Evolutionary conservation across 2,329 filamentous ascomycete species (phyloP), one percentile per base, ranked within the genome.

Genomic region (Trichophyton schoenleinii): DNA sequence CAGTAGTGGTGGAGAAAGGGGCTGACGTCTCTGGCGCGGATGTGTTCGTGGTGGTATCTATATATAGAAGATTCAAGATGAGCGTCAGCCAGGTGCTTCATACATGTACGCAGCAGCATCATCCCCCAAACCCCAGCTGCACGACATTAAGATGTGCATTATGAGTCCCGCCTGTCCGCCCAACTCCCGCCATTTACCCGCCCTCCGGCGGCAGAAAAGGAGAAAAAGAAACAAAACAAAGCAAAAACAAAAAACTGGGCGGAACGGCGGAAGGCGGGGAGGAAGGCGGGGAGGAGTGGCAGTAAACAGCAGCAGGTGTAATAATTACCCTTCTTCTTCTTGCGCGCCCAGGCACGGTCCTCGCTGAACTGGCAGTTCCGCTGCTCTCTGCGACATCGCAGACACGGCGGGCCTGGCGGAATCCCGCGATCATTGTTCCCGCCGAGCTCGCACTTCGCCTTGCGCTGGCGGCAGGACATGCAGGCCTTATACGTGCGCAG

Each of bases 401-500:
- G 74, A 66, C 79, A 81, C 36, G 78, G 73, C 9, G 72, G 70
- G 63, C 73, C 72, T 53, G 73, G 49, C 41, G 63, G 60, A 59
- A 63, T 64, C 52, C 63, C 63, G 46, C 63, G 68, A 28, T 78
- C 76, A 62, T 73, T 74, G 61, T 74, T 65, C 3, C 73, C 74
- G 9, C 74, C 74, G 28, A 80, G 68, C 44, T 80, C 78, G 64
- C 79, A 81, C 69, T 79, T 80, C 58, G 79, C 77, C 70, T 81
- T 81, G 59, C 78, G 73, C 65, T 79, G 76, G 58, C 79, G 78
- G 66, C 79, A 81, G 62, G 78, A 75, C 62, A 80, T 75, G 68
- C 79, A 81, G 22, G 79, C 79, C 69, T 81, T 81, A 75, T 81
- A 81, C 42, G 79, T 78, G 63, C 79, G 78, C 69, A 80, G 77